Evolutionary conservation across 495 filamentous ascomycete species (phyloP), one percentile per base, ranked within the genome.

Genomic region (Neurospora africana): DNA sequence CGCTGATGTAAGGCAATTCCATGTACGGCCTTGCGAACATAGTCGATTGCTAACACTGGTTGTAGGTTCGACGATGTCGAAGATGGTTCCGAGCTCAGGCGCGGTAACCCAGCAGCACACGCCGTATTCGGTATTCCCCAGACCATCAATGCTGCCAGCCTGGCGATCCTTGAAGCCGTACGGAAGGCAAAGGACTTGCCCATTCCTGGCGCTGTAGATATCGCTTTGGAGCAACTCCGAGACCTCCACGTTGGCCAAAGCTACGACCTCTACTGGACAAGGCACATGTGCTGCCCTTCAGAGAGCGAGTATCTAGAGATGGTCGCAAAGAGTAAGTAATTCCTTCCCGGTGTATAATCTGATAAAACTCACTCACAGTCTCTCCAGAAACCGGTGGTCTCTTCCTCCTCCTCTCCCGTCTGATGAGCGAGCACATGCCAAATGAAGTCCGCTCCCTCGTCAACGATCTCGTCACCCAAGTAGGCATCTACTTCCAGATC

Each of bases 231-330:
- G 44, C 93, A 97, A 76, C 83, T 97, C 38, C 82, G 93, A 35
- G 92, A 95, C 76, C 86, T 97, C 10, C 92, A 95, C 78, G 83
- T 92, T 15, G 93, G 94, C 4, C 93, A 97, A 76, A 92, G 93
- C 41, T 92, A 95, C 89, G 93, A 97, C 75, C 84, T 97, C 44
- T 93, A 91, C 81, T 97, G 94, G 94, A 87, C 93, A 13, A 90
- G 93, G 77, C 91, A 91, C 9, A 80, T 95, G 72, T 92, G 87
- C 33, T 94, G 91, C 77, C 93, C 93, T 17, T 91, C 85, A 21
- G 92, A 94, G 77, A 91, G 92, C 68, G 94, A 97, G 74, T 97
- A 97, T 79, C 83, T 97, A 4, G 92, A 95, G 75, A 97, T 97
- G 94, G 92, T 97, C 13, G 89, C 88, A 68, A 94, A 94, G 79